phyloP scores from a whole-genome alignment of 805 yeast species.

The Suhomyces emberorum region DNA sequence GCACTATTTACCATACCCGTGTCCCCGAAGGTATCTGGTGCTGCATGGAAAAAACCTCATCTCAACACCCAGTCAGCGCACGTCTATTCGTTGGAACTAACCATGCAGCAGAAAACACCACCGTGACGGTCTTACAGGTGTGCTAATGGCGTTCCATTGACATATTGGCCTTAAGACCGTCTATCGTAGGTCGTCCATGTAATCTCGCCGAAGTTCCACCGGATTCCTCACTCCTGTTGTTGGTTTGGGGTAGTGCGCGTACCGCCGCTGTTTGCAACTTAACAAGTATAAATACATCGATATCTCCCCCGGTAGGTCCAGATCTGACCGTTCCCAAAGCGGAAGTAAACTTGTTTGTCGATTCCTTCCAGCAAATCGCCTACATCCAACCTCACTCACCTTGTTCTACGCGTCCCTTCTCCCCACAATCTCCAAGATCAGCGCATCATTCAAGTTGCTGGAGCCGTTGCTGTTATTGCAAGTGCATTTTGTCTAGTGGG shows the following conservation, averaged over 20 bases:
- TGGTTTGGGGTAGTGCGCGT: neutral
- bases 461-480: too few relatives aligned
- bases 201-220: too few relatives aligned
- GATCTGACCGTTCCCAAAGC: constrained; percentile 1
- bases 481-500: too few relatives aligned
- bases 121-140: too few relatives aligned
- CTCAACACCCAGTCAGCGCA: neutral
- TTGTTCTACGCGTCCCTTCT: neutral
- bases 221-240: neutral
- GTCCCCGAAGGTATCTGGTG: too few relatives aligned
- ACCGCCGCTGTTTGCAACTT: constrained; percentile 7
- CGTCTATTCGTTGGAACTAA: too few relatives aligned
- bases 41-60: neutral
- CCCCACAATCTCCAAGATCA: neutral
- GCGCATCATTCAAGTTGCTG: too few relatives aligned
- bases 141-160: too few relatives aligned
- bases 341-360: neutral
- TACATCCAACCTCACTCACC: neutral
- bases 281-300: constrained; percentile 13
- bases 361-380: neutral
- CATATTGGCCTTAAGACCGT: too few relatives aligned
- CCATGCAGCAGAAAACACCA: too few relatives aligned
- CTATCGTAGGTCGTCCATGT: too few relatives aligned
- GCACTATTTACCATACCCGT: too few relatives aligned
- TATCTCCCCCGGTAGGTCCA: constrained; percentile 15